Evolutionary conservation across 345 rosid species (phyloP), one percentile per base, ranked within the genome.

Genomic region (Mercurialis annua): DNA sequence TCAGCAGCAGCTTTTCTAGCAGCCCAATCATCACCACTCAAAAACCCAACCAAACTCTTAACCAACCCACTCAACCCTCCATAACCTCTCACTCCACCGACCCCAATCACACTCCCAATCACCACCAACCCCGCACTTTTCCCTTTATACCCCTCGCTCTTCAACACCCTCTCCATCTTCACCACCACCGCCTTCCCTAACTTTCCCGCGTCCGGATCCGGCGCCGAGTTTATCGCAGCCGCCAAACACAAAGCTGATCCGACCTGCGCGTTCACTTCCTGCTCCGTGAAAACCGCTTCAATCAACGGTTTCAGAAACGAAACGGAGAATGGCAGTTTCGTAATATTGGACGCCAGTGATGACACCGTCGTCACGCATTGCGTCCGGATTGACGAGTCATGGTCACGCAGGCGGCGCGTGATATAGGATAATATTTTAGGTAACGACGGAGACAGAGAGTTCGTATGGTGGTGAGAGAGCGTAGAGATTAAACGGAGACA

Each of bases 271-370:
- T 81, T 84, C 62, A 63, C 20, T 34, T 93, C 92, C 76, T 87
- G 98, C 84, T 93, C 98, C 10, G 97, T 90, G 77, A 89, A 93
- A 26, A 89, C 85, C 49, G 91, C 78, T n/a, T 90, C 96, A 44
- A 86, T 70, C 57, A 92, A 70, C 3, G 91, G 89, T 82, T 87
- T 91, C 79, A 89, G 34, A 64, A 94, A 85, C 1, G 91, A 80
- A 11, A 78, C 67, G 17, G 72, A 71, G 69, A 90, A 90, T 18
- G 88, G 77, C 60, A 84, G 82, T 64, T 72, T 80, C 50, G 88
- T 79, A 61, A 84, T 70, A 4, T 81, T 84, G 5, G 94, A 65
- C 17, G 99, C 77, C 50, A 90, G 81, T 4, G 91, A 71, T 31
- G 89, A 82, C 10, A 85, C 74, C 29, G 98, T 80, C 29, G 83